Evolutionary conservation across 805 yeast species (phyloP), one percentile per base, ranked within the genome.

Genomic region (Candida nanaspora): DNA sequence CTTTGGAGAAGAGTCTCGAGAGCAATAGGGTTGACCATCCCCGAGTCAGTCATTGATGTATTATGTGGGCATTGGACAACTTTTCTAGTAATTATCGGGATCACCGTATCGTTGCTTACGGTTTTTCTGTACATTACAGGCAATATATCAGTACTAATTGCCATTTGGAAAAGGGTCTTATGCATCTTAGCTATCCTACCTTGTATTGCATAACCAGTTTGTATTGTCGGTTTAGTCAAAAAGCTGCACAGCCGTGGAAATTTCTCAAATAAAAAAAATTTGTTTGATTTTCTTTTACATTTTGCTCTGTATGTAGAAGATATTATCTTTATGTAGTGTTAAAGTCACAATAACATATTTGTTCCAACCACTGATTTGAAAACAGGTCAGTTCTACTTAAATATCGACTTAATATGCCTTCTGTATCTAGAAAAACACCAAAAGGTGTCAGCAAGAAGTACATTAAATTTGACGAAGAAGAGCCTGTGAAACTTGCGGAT

Each of bases 381-480:
- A n/a, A n/a, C n/a, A n/a, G n/a, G n/a, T n/a, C n/a, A n/a, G n/a
- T n/a, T n/a, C n/a, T n/a, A n/a, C n/a, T n/a, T n/a, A n/a, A n/a
- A n/a, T n/a, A n/a, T n/a, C n/a, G n/a, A n/a, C n/a, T n/a, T n/a
- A n/a, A n/a, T 6, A 33, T 33, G 26, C 27, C 26, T 10, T 10
- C 27, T 13, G 35, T 21, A 13, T 9, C 27, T 3, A 18, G 21
- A 8, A 21, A 27, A 33, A 7, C 27, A 3, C 4, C 27, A 19
- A 33, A n/a, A 14, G 27, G 14, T 7, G 21, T 4, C 20, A 23
- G 11, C 7, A 20, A 32, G 13, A 32, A 9, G 20, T 51, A 47
- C 27, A 47, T 26, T 33, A 49, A 42, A 37, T 48, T 49, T 40
- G 47, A 39, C 14, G 45, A 46, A 29, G 48, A 40, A 16, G 46